A percentile compares a stretch with the other conserved stretches of the same genome.
Conservation (phyloP, 2,329 filamentous ascomycete species). For the Ramichloridium luteum region DNA sequence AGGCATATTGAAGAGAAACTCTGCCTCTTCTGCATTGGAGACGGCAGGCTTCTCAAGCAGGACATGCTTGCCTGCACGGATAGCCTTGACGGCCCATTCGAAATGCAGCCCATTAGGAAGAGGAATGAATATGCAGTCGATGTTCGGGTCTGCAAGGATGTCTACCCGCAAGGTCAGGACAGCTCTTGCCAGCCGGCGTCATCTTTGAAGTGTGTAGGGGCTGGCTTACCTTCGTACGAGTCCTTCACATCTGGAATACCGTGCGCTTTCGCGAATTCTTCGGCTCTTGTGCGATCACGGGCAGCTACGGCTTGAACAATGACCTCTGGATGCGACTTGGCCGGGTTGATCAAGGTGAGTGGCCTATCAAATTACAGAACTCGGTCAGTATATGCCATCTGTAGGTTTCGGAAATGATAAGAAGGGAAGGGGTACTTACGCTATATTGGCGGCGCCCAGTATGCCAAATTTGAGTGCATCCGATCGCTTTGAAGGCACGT, state of each 20-base stretch:
- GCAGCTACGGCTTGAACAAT: slow-evolving; percentile 1
- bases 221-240: slow-evolving; percentile 1
- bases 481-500: neutral
- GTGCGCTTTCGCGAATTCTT: slow-evolving; percentile 3
- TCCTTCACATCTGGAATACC: slow-evolving; percentile 1
- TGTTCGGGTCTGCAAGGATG: neutral
- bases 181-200: too few species aligned
- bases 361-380: neutral
- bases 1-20: neutral
- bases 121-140: slow-evolving; percentile 1
- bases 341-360: slow-evolving; percentile 1
- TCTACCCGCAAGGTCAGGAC: too few species aligned
- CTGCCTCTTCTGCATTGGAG: slow-evolving; percentile 1
- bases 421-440: neutral
- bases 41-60: slow-evolving; percentile 1
- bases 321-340: neutral
- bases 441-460: neutral
- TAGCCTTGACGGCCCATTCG: neutral
- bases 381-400: neutral
- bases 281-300: slow-evolving; percentile 1
- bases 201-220: neutral
- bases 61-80: slow-evolving; percentile 1
- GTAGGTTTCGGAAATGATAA: neutral
- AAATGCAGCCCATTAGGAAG: neutral
- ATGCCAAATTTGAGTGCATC: slow-evolving; percentile 1